phyloP scores from a whole-genome alignment of 2,329 filamentous ascomycete species.

The Raffaelea albimanens region DNA sequence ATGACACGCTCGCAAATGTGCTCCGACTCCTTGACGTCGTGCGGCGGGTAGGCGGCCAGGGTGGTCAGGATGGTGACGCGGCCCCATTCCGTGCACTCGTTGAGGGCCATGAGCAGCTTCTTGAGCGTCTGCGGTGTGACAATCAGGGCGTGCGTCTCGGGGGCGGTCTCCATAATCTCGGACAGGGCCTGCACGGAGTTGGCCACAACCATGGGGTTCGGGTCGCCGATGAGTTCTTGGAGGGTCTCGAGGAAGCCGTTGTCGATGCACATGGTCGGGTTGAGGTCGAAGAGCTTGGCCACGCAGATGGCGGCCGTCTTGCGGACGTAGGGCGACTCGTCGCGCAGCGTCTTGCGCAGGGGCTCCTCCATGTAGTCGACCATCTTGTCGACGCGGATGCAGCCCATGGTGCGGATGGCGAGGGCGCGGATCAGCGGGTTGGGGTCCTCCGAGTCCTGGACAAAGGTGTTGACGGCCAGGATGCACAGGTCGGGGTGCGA shows the following conservation, averaged over 20 bases:
- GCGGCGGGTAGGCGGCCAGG: slow-evolving; percentile 75
- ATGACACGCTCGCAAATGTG: slow-evolving; percentile 95
- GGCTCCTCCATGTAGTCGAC: slow-evolving; percentile 99
- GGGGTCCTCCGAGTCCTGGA: slow-evolving; percentile 97
- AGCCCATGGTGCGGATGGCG: slow-evolving; percentile 96
- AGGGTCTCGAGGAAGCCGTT: slow-evolving; percentile 91
- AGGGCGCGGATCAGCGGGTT: slow-evolving; percentile 92
- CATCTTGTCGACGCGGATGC: slow-evolving; percentile 98
- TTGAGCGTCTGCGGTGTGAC: slow-evolving; percentile 78
- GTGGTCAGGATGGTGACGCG: slow-evolving; percentile 87
- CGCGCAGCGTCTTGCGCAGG: slow-evolving; percentile 84
- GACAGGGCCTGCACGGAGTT: slow-evolving; percentile 91
- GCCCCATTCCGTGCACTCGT: slow-evolving; percentile 98
- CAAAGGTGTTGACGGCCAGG: slow-evolving; percentile 96
- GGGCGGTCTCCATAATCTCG: slow-evolving; percentile 83
- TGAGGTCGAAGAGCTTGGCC: slow-evolving; percentile 93
- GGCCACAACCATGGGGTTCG: slow-evolving; percentile 98
- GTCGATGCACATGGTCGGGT: slow-evolving; percentile 84
- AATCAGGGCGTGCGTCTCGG: slow-evolving; percentile 78
- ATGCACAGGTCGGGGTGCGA: slow-evolving; percentile 98
- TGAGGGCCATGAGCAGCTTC: slow-evolving; percentile 92
- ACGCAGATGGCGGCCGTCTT: slow-evolving; percentile 98
- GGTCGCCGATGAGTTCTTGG: slow-evolving; percentile 92
- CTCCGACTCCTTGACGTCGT: slow-evolving; percentile 91
- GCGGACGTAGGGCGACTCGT: slow-evolving; percentile 96